Base-by-base conservation (phyloP, 306 rosid genomes). In the Neltuma alba region DNA sequence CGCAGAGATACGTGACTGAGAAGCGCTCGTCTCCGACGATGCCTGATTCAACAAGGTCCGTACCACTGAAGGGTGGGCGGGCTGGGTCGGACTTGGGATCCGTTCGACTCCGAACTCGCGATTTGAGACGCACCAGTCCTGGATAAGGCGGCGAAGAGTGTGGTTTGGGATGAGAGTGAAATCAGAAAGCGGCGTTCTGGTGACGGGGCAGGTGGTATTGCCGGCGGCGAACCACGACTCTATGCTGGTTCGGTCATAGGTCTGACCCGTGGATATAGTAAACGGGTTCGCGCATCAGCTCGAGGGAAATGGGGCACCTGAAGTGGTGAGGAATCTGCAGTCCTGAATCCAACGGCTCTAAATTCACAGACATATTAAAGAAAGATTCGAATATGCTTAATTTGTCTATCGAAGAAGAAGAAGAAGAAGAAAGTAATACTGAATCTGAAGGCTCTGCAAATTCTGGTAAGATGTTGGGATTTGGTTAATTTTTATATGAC, bases 251-350 rank as follows among this genome's bases (percentile, higher is more conserved):
- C 99, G 93, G 87, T 94, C 99, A 79, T 92, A 92, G 79, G 99
- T 94, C 81, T 94, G 99, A 73, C 99, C 99, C 69, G 99, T 92
- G 76, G 86, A 77, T 3, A 92, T 91, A 0, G 97, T 94, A 0
- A n/a, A 94, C 99, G 0, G 97, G 99, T 79, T 94, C 99, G 0
- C 88, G 83, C 99, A 94, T 94, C 21, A 94, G 90, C 82, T 94
- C 99, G 0, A 94, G 86, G 0, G 97, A 94, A 76, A 94, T 89
- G 34, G 97, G 99, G 52, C 99, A 94, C 55, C 97, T 74, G 89
- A 89, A 94, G 74, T 89, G 94, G 86, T 86, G 87, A 0, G 99
- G 99, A 57, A 92, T 89, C 79, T 91, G 97, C 34, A 94, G 75
- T 20, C 87, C 91, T 81, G 90, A 89, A 90, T 94, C 99, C 84